phyloP scores from a whole-genome alignment of 148 eudicot species.

The Rhododendron ovatum region DNA sequence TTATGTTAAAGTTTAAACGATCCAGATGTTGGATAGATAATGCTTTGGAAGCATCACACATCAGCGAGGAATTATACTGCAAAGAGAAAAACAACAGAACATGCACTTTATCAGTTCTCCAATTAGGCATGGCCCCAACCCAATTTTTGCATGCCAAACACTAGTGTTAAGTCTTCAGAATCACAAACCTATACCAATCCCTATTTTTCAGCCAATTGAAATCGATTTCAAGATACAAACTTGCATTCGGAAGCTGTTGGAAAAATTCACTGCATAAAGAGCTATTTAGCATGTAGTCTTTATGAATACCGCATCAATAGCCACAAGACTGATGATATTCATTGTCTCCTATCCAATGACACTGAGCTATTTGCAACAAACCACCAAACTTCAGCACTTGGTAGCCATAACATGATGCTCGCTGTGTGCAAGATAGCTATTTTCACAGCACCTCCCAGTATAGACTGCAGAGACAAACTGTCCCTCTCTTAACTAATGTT shows the following conservation, averaged over 20 bases:
- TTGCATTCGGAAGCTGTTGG: neutral
- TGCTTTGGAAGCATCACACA: neutral
- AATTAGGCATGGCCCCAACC: neutral
- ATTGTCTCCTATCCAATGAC: neutral
- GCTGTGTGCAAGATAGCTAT: neutral
- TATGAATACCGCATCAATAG: neutral
- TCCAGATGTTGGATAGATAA: neutral
- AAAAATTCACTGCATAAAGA: neutral
- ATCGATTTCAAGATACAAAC: neutral
- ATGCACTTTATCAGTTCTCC: neutral
- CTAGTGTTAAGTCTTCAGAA: neutral
- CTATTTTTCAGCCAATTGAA: neutral
- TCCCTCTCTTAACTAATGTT: neutral
- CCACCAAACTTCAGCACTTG: no score
- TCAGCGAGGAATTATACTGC: neutral
- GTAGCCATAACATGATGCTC: neutral
- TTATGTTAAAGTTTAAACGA: no score
- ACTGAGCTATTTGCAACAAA: neutral
- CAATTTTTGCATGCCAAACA: neutral
- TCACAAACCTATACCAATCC: neutral
- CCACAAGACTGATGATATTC: neutral
- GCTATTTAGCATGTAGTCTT: neutral
- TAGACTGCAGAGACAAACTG: neutral
- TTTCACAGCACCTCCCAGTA: neutral
- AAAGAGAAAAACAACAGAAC: neutral